Percentiles rank a stretch among this genome's conserved stretches.
These are phyloP conservation scores for Casuarina cunninghamiana DNA, from an alignment of 306 rosid species.

Conservation along the genomic window DNA sequence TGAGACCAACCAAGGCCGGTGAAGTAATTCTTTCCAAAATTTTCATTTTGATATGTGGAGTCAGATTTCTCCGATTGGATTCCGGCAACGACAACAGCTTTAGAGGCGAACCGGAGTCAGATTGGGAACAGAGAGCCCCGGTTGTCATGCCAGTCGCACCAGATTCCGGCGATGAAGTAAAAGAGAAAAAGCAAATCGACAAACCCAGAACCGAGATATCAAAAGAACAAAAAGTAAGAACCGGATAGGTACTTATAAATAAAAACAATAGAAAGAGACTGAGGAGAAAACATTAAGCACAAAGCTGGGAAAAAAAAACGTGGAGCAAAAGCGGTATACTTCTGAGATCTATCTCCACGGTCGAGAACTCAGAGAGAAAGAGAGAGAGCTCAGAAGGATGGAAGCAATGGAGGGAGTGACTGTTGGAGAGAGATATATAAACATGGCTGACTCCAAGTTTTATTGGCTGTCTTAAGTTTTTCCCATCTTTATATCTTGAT, in stretches of 20 bases:
- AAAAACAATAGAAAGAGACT: neutral
- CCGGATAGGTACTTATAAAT: no score
- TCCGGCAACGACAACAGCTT: neutral
- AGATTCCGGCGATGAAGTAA: neutral
- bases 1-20: neutral
- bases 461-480: slow-evolving; percentile 34
- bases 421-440: slow-evolving; percentile 24
- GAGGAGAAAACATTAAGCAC: neutral
- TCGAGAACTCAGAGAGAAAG: slow-evolving; percentile 3
- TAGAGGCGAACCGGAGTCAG: neutral
- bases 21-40: neutral
- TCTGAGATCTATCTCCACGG: slow-evolving; percentile 41
- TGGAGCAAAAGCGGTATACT: neutral
- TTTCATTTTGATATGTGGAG: slow-evolving; percentile 6
- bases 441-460: slow-evolving; percentile 12
- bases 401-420: slow-evolving; percentile 35
- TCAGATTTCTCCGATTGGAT: slow-evolving; percentile 11
- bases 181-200: neutral
- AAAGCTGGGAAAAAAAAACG: neutral
- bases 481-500: slow-evolving; percentile 33
- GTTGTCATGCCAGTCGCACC: neutral
- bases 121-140: slow-evolving; percentile 3
- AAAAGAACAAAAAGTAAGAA: neutral
- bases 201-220: neutral
- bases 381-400: slow-evolving; percentile 32